Base-by-base conservation (phyloP, 1,284 basidiomycete species). In the Lentinula novae-zelandiae region DNA sequence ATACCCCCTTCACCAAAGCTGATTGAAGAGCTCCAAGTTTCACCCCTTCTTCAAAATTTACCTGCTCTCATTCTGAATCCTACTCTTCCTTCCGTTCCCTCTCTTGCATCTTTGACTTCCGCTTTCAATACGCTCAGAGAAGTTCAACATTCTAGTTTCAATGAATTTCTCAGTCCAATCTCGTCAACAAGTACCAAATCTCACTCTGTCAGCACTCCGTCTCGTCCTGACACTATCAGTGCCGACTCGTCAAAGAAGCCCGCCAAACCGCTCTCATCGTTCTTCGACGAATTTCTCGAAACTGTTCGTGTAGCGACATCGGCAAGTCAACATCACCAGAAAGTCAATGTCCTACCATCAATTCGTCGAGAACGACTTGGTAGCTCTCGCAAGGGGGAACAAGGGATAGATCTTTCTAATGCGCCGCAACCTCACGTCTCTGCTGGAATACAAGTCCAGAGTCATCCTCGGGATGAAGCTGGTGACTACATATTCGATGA, bases 281-380 rank as follows among this genome's bases (percentile, higher is more conserved):
- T 59, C 39, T 60, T 62, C 20, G 61, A 56, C 22, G 57, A 60
- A 38, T 62, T 62, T 22, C 53, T 62, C 5, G 44, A 60, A 36
- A 62, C 57, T 13, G 39, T 59, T 20, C 61, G 61, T 10, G 46
- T 53, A 4, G 61, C 53, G 5, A 57, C 57, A 1, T 40, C 48
- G 46, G 33, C 48, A 44, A 58, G 15, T 7, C 13, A 56, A n/a
- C 38, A 12, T 42, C 39, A 27, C 27, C 27, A 42, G 22, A n/a
- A 42, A 39, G 15, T 20, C 5, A 10, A 54, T 31, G 15, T 31
- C n/a, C 20, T 33, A 5, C 15, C 53, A 13, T 5, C 38, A n/a
- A 38, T 22, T 5, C 13, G 10, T 12, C 39, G 39, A 54, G n/a
- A 15, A 38, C 15, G 7, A 31, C 52, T 10, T 1, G 17, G 15